Conservation (phyloP, 2,329 filamentous ascomycete species). For the Kalmusia sp. region DNA sequence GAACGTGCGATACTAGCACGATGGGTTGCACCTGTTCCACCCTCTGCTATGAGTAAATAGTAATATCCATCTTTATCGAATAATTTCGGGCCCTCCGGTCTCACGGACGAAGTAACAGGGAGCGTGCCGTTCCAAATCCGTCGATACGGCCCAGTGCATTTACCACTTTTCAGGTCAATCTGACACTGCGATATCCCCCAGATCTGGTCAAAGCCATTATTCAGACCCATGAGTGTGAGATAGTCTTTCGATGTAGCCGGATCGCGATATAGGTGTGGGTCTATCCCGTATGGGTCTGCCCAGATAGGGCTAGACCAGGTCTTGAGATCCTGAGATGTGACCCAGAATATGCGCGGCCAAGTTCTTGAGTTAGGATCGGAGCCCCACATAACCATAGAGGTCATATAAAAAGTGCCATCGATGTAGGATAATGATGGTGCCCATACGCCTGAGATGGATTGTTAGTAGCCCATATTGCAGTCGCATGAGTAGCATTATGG, state of each 20-base stretch:
- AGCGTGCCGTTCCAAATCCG: neutral
- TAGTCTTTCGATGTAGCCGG: neutral
- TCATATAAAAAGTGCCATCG: neutral
- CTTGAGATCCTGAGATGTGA: neutral
- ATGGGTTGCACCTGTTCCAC: too few relatives aligned
- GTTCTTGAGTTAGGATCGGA: neutral
- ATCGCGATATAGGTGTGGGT: neutral
- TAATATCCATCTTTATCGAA: too few relatives aligned
- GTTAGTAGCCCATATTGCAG: too few relatives aligned
- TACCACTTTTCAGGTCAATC: neutral
- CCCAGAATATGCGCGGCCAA: neutral
- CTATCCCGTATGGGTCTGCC: slow-evolving; percentile 1
- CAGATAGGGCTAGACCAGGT: neutral
- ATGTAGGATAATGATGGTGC: too few relatives aligned
- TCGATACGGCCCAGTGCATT: neutral
- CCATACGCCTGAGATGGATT: too few relatives aligned
- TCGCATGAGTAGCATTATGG: too few relatives aligned
- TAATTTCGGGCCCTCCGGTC: too few relatives aligned
- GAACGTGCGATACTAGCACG: neutral
- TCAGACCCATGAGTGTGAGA: neutral
- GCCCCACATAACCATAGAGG: neutral
- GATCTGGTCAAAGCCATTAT: neutral
- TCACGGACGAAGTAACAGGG: too few relatives aligned
- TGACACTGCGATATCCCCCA: slow-evolving; percentile 2
- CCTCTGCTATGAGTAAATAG: too few relatives aligned